phyloP scores from a whole-genome alignment of 371 early-diverging fungal genomes.

The Parasitella parasitica region DNA sequence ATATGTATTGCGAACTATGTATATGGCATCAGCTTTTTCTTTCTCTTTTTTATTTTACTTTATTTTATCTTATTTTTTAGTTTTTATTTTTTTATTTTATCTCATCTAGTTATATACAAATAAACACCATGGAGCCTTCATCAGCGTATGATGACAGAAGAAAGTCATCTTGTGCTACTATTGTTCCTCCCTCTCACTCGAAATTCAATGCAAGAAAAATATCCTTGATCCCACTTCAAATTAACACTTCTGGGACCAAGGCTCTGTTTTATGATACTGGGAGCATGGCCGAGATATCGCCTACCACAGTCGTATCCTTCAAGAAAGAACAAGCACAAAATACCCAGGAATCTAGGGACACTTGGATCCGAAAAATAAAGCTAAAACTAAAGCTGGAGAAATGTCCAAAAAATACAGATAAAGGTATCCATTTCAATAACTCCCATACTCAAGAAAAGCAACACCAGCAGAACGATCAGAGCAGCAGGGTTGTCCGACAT shows the following conservation, averaged over 20 bases:
- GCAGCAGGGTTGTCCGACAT: background rate
- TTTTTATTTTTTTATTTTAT: no score
- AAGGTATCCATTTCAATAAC: background rate
- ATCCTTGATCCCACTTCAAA: background rate
- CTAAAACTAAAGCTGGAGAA: background rate
- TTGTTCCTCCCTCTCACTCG: background rate
- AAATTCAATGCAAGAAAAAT: background rate
- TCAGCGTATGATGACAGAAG: background rate
- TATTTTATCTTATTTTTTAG: no score
- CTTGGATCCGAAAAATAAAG: background rate
- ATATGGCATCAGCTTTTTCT: background rate
- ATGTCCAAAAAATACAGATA: background rate
- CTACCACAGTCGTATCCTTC: background rate
- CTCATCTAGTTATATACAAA: background rate
- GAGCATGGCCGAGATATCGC: background rate
- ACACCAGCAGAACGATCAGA: background rate
- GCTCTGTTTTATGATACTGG: background rate
- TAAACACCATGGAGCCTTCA: background rate
- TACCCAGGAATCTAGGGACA: background rate
- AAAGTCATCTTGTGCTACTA: conserved; percentile 5
- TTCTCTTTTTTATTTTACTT: background rate
- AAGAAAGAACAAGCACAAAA: background rate
- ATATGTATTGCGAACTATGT: background rate
- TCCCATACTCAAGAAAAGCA: background rate
- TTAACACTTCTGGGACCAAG: background rate